Evolutionary conservation across 768 basidiomycete genomes (phyloP).

Genomic region (Suillus cothurnatus): DNA sequence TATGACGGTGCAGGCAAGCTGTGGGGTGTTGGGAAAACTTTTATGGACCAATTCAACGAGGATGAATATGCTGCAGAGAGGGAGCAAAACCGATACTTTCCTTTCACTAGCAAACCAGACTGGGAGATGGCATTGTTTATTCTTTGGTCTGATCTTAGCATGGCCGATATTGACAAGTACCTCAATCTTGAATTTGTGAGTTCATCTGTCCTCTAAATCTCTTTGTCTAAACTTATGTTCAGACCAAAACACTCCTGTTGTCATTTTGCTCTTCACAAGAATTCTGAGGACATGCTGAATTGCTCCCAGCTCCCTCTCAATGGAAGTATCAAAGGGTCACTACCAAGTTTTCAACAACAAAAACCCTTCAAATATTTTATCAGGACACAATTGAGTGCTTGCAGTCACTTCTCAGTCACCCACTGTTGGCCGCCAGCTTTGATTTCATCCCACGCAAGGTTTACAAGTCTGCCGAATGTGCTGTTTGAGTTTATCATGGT

Average conservation of each 20-base stretch:
- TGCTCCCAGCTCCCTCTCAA: neutral
- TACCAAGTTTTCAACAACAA: neutral
- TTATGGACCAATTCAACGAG: no score
- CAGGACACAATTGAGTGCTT: neutral
- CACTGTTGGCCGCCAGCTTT: conserved; percentile 4
- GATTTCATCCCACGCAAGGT: conserved; percentile 17
- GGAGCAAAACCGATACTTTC: neutral
- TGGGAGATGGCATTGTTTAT: conserved; percentile 2
- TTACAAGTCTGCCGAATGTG: conserved; percentile 15
- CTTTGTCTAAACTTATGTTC: neutral
- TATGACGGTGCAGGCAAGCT: no score
- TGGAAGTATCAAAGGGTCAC: neutral
- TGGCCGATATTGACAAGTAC: neutral
- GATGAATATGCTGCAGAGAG: neutral
- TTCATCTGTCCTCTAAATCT: conserved; percentile 26
- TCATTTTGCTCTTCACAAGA: neutral
- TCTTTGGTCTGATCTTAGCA: conserved; percentile 1
- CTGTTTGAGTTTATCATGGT: conserved; percentile 17
- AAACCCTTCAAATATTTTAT: neutral
- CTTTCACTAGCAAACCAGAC: neutral
- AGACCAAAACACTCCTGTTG: neutral
- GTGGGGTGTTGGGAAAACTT: no score
- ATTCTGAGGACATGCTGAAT: neutral
- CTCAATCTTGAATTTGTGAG: conserved; percentile 4
- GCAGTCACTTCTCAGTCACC: neutral